phyloP scores from a whole-genome alignment of 1,139 yeast genomes.

The Suhomyces guaymorum region DNA sequence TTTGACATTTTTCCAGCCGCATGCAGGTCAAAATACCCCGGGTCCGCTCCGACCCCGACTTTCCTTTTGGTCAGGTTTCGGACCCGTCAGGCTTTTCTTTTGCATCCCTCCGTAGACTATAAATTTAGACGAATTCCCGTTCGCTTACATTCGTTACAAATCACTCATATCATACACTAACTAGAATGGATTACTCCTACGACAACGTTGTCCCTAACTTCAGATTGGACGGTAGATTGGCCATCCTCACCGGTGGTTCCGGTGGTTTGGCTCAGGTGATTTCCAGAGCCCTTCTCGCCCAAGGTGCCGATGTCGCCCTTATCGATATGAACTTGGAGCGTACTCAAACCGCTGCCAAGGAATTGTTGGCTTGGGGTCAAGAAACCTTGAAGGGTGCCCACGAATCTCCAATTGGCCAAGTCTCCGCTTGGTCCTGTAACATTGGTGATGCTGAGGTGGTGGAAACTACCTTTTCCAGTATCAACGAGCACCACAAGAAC shows the following conservation, averaged over 20 bases:
- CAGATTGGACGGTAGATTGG: constrained; percentile 70
- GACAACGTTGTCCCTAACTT: constrained; percentile 54
- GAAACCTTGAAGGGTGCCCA: constrained; percentile 45
- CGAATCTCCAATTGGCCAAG: constrained; percentile 44
- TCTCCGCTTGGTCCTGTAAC: constrained; percentile 76
- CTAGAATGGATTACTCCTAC: constrained; percentile 30
- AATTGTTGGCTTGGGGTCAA: constrained; percentile 55
- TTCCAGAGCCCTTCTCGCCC: constrained; percentile 67
- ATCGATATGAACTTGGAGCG: constrained; percentile 67
- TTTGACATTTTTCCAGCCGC: constrained; percentile 7
- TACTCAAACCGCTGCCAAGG: constrained; percentile 61
- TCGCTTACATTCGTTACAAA: no score
- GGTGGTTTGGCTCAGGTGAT: constrained; percentile 75
- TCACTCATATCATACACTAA: no score
- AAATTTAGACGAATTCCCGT: constrained; percentile 1
- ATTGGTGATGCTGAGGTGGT: constrained; percentile 67
- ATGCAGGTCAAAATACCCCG: constrained; percentile 3
- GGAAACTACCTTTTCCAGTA: constrained; percentile 50
- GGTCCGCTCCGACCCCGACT: constrained; percentile 6
- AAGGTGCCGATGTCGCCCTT: constrained; percentile 71
- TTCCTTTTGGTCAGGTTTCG: constrained; percentile 2
- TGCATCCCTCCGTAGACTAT: constrained; percentile 3
- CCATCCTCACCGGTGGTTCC: constrained; percentile 79
- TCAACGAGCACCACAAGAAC: constrained; percentile 58
- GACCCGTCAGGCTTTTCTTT: constrained; percentile 7